Evolutionary conservation across 345 rosid genomes (phyloP).

Genomic region (Eucalyptus camaldulensis): DNA sequence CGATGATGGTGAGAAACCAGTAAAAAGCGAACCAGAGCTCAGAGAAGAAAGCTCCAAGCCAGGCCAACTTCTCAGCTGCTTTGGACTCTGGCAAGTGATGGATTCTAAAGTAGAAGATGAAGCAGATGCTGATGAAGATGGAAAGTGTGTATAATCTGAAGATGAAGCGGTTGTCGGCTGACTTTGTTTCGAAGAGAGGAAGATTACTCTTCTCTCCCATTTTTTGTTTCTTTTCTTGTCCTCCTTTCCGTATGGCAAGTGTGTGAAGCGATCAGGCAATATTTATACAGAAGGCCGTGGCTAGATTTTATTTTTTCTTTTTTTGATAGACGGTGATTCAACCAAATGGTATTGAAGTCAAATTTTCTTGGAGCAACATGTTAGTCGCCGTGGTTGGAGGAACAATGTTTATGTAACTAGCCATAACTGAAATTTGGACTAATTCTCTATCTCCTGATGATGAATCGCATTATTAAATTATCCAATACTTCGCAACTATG

Average conservation of each 20-base stretch:
- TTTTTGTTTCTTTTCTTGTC: background rate
- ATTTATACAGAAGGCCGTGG: background rate
- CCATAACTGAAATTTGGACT: background rate
- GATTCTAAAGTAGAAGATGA: background rate
- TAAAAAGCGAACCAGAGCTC: slow-evolving; percentile 17
- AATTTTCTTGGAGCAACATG: background rate
- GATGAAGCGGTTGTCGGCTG: background rate
- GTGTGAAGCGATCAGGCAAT: background rate
- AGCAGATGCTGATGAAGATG: background rate
- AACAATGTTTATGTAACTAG: background rate
- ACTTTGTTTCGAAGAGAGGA: background rate
- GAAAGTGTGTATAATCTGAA: background rate
- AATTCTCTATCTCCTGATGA: background rate
- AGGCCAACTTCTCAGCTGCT: slow-evolving; percentile 1
- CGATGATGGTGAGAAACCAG: slow-evolving; percentile 4
- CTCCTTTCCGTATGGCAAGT: background rate
- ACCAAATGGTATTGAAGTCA: background rate
- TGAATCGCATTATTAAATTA: background rate
- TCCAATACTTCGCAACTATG: background rate
- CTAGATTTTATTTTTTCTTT: too few relatives aligned
- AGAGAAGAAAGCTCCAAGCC: slow-evolving; percentile 9
- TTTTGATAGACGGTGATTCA: background rate
- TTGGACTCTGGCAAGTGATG: background rate
- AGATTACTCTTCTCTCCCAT: background rate
- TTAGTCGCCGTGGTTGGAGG: background rate